phyloP scores from a whole-genome alignment of 257 asterid species.

The Solanum chiquidenum region DNA sequence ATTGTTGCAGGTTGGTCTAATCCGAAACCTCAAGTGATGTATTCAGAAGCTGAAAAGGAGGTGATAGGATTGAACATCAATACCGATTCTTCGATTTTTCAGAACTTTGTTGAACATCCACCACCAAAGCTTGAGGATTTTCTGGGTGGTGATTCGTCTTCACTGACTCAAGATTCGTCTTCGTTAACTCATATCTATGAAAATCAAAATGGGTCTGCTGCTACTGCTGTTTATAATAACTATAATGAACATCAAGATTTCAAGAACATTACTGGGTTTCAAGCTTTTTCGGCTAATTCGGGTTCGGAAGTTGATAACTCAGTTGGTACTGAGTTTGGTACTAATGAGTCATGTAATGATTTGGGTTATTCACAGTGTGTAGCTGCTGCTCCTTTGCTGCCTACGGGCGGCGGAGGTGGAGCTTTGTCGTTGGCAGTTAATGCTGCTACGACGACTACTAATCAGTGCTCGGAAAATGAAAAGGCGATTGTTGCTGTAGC shows the following conservation, averaged over 20 bases:
- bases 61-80: slow-evolving; percentile 6
- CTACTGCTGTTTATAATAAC: slow-evolving; percentile 2
- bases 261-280: slow-evolving; percentile 46
- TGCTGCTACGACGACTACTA: not conserved
- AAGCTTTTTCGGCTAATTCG: slow-evolving; percentile 61
- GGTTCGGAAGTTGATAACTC: slow-evolving; percentile 65
- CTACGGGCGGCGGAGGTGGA: not conserved
- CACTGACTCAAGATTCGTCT: slow-evolving; percentile 27
- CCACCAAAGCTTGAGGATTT: slow-evolving; percentile 89
- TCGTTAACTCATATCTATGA: slow-evolving; percentile 30
- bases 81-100: slow-evolving; percentile 15
- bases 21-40: slow-evolving; percentile 28
- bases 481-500: slow-evolving; percentile 39
- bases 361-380: slow-evolving; percentile 25
- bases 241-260: slow-evolving; percentile 44
- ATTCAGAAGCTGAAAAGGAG: slow-evolving; percentile 18
- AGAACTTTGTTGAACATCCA: slow-evolving; percentile 41
- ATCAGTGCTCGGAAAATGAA: not conserved
- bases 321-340: not conserved
- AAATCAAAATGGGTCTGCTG: slow-evolving; percentile 23
- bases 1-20: slow-evolving; percentile 43
- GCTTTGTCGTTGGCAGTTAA: slow-evolving; percentile 43
- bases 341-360: slow-evolving; percentile 49
- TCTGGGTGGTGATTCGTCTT: slow-evolving; percentile 65
- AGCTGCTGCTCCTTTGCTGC: not conserved